Conservation (phyloP, 306 rosid genomes). For the Vicia villosa region DNA sequence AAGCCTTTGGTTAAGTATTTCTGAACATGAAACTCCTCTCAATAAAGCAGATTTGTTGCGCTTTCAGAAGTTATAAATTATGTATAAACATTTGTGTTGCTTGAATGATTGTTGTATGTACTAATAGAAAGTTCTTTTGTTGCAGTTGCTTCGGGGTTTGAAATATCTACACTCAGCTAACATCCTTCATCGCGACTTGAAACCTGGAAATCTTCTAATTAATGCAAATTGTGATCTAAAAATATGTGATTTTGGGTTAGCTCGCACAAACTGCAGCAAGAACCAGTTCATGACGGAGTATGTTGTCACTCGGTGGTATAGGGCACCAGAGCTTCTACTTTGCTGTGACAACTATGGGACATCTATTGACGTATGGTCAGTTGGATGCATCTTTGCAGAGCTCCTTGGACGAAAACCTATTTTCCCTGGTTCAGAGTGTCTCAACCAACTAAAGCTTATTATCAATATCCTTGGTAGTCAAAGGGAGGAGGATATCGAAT, state of each 20-base stretch:
- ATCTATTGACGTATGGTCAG: constrained; percentile 96
- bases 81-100: constrained; percentile 14
- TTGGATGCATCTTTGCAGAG: constrained; percentile 93
- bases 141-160: constrained; percentile 91
- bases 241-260: constrained; percentile 95
- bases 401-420: constrained; percentile 85
- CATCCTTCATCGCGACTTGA: constrained; percentile 92
- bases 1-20: too few species aligned
- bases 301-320: constrained; percentile 95
- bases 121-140: constrained; percentile 30
- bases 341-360: constrained; percentile 93
- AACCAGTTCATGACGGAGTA: constrained; percentile 96
- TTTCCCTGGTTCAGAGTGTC: constrained; percentile 88
- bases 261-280: constrained; percentile 76
- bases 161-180: constrained; percentile 95
- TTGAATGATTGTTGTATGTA: constrained; percentile 34
- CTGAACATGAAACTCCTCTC: too few species aligned
- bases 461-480: constrained; percentile 88
- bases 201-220: constrained; percentile 93
- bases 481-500: constrained; percentile 85
- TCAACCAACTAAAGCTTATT: constrained; percentile 84
- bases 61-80: not conserved
- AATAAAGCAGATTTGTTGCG: not conserved
- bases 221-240: constrained; percentile 94
- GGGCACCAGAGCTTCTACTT: constrained; percentile 93